Conservation (phyloP, 495 filamentous ascomycete species). For the Parathielavia hyrcaniae region DNA sequence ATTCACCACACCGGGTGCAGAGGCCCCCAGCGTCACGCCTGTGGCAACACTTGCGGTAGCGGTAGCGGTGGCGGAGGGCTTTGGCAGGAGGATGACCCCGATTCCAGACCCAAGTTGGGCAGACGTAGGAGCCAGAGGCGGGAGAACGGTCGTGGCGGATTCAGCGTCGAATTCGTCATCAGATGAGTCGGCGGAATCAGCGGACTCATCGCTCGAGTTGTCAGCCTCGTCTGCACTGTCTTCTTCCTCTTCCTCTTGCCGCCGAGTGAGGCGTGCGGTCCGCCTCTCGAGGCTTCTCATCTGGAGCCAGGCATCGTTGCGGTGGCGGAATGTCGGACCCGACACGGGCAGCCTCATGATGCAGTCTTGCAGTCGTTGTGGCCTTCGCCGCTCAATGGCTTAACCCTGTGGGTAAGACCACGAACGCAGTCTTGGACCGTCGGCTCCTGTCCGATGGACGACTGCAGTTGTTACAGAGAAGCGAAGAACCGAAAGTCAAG, state of each 20-base stretch:
- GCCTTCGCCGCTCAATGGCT: neutral
- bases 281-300: slow-evolving; percentile 16
- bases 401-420: neutral
- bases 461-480: neutral
- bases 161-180: neutral
- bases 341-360: slow-evolving; percentile 22
- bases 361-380: neutral
- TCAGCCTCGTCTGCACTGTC: neutral
- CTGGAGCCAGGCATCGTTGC: slow-evolving; percentile 21
- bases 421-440: neutral
- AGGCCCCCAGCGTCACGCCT: slow-evolving; percentile 1
- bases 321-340: slow-evolving; percentile 17
- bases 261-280: neutral
- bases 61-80: neutral
- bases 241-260: neutral
- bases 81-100: neutral
- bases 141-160: neutral
- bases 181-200: slow-evolving; percentile 4
- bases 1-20: neutral
- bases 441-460: slow-evolving; percentile 16
- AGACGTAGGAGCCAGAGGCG: neutral
- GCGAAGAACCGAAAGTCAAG: neutral
- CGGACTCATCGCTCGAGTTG: neutral
- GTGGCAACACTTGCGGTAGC: neutral
- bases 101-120: neutral